Evolutionary conservation across 768 basidiomycete genomes (phyloP).

Genomic region (Termitomyces sp.): DNA sequence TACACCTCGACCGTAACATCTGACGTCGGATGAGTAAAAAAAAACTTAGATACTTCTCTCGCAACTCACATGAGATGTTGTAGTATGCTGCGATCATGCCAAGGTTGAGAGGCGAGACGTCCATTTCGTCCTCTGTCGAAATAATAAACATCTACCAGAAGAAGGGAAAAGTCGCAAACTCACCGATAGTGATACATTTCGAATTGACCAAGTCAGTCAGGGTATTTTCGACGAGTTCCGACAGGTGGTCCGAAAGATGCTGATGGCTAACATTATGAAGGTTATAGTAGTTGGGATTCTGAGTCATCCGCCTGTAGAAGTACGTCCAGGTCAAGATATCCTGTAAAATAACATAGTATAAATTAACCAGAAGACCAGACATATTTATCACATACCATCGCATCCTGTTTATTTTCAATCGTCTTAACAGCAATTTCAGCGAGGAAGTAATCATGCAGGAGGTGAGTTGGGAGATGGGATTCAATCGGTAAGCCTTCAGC

Average conservation of each 20-base stretch:
- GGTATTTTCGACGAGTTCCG: constrained; percentile 93
- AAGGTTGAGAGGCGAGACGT: constrained; percentile 85
- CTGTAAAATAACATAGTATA: constrained; percentile 30
- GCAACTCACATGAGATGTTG: constrained; percentile 78
- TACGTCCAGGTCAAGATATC: constrained; percentile 99
- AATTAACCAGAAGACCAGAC: not conserved
- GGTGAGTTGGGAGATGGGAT: constrained; percentile 86
- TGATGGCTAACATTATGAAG: constrained; percentile 94
- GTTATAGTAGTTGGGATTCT: constrained; percentile 96
- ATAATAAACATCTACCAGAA: constrained; percentile 4
- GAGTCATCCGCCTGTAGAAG: constrained; percentile 96
- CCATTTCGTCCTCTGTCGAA: constrained; percentile 84
- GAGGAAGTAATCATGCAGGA: constrained; percentile 95
- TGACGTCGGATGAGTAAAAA: constrained; percentile 26
- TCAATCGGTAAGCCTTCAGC: constrained; percentile 98
- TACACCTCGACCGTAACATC: constrained; percentile 98
- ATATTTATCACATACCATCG: constrained; percentile 55
- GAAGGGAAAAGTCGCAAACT: constrained; percentile 14
- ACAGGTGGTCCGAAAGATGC: constrained; percentile 92
- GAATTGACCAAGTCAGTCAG: constrained; percentile 89
- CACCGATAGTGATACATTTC: constrained; percentile 91
- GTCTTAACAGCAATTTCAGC: constrained; percentile 98
- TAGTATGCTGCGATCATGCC: constrained; percentile 99
- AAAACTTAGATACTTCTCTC: not conserved
- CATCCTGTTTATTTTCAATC: constrained; percentile 98